A percentile compares a stretch with the other conserved stretches of the same genome.
Evolutionary conservation across 2,329 filamentous ascomycete genomes (phyloP).

Genomic region (Paraconiothyrium sp.): DNA sequence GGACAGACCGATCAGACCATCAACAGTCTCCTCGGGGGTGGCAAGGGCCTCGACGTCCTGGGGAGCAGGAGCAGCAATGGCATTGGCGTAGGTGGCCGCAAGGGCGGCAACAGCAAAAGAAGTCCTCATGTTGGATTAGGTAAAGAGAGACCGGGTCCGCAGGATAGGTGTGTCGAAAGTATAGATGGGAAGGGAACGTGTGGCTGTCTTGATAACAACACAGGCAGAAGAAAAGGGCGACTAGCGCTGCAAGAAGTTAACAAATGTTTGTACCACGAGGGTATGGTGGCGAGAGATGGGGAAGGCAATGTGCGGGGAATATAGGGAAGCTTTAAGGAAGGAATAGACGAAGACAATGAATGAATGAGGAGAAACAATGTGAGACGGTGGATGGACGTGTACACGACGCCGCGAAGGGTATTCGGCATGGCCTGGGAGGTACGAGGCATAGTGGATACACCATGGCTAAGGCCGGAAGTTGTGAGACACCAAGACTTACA

Average conservation of each 20-base stretch:
- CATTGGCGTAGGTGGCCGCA: slow-evolving; percentile 19
- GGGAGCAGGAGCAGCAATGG: slow-evolving; percentile 27
- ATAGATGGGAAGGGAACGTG: slow-evolving; percentile 22
- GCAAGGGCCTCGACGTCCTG: slow-evolving; percentile 17
- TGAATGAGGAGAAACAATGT: slow-evolving; percentile 23
- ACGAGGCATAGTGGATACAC: slow-evolving; percentile 23
- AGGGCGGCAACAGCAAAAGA: slow-evolving; percentile 36
- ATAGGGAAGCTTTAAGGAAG: slow-evolving; percentile 10
- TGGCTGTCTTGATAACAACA: slow-evolving; percentile 26
- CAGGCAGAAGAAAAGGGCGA: slow-evolving; percentile 29
- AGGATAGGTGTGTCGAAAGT: slow-evolving; percentile 20
- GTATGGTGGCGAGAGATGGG: slow-evolving; percentile 1
- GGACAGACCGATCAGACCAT: slow-evolving; percentile 36
- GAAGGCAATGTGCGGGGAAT: background rate
- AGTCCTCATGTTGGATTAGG: slow-evolving; percentile 45
- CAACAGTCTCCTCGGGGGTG: slow-evolving; percentile 10
- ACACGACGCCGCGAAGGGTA: slow-evolving; percentile 24
- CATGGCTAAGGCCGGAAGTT: slow-evolving; percentile 26
- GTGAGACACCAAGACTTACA: slow-evolving; percentile 44
- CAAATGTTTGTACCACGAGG: slow-evolving; percentile 18
- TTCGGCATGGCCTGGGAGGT: slow-evolving; percentile 12
- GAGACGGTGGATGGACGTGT: slow-evolving; percentile 23
- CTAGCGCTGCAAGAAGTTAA: slow-evolving; percentile 36
- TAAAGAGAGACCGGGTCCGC: slow-evolving; percentile 35
- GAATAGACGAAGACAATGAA: background rate